Evolutionary conservation across 305 asterid species (phyloP).

Genomic region (Rubia peregrina): DNA sequence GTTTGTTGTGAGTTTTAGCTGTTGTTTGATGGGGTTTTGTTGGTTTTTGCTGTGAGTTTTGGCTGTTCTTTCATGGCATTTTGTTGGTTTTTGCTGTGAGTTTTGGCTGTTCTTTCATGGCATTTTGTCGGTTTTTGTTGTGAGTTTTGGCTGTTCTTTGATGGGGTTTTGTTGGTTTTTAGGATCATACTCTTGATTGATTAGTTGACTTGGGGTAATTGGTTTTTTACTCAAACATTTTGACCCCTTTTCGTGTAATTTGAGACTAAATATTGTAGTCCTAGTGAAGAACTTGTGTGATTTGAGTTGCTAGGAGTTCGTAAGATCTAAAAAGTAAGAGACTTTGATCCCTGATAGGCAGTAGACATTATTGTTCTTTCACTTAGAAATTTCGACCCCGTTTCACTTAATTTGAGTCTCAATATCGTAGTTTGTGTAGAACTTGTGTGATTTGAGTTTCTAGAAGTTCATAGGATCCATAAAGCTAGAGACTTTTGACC

Average conservation of each 20-base stretch:
- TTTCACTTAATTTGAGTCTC: background rate
- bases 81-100: background rate
- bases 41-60: background rate
- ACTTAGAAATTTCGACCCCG: background rate
- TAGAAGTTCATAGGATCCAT: background rate
- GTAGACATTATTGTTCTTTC: background rate
- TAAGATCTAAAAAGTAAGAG: background rate
- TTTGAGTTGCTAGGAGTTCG: background rate
- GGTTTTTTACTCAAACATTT: background rate
- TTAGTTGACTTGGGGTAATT: constrained; percentile 11
- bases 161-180: background rate
- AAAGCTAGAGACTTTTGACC: background rate
- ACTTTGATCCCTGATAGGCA: background rate
- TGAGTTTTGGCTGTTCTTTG: background rate
- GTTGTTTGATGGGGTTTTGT: background rate
- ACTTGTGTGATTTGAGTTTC: background rate
- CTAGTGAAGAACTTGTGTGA: background rate
- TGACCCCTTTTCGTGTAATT: background rate
- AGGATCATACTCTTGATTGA: background rate
- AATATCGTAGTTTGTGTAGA: background rate
- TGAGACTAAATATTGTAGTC: background rate
- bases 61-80: background rate
- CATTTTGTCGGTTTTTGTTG: background rate
- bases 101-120: background rate
- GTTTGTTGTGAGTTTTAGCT: background rate